Conservation (phyloP, 129 eudicot species). For the Dittrichia graveolens region DNA sequence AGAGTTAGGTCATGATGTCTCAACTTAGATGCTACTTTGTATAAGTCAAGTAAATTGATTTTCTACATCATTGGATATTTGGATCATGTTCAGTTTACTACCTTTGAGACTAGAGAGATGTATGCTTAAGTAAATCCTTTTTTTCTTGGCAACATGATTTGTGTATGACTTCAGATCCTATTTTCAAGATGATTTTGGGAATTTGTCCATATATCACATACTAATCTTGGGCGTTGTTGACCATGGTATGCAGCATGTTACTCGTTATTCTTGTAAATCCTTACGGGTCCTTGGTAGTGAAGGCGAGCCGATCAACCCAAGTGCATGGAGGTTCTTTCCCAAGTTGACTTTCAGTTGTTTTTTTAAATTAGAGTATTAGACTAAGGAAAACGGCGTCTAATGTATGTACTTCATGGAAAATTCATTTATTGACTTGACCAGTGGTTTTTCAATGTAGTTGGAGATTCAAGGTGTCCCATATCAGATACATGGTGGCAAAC, state of each 20-base stretch:
- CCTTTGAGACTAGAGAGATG: no score
- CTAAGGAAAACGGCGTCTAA: not conserved
- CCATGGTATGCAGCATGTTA: constrained; percentile 65
- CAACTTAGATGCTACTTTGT: not conserved
- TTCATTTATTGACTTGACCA: constrained; percentile 38
- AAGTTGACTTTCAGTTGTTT: not conserved
- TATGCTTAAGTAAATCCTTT: no score
- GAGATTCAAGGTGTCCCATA: constrained; percentile 96
- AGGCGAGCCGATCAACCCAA: constrained; percentile 98
- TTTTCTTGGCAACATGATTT: no score
- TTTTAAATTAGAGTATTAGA: no score
- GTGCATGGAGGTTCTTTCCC: constrained; percentile 92
- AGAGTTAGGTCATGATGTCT: no score
- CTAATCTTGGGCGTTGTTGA: constrained; percentile 22
- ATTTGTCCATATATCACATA: constrained; percentile 3
- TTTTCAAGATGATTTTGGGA: no score
- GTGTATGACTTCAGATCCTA: no score
- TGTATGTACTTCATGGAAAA: constrained; percentile 1
- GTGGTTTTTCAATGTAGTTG: constrained; percentile 93
- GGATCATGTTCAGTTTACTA: no score
- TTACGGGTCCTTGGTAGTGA: constrained; percentile 97
- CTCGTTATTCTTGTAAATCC: constrained; percentile 92
- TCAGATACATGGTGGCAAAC: constrained; percentile 99
- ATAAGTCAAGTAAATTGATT: no score
- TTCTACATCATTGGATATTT: no score